Conservation (phyloP, 306 rosid genomes). For the Vigna mungo region DNA sequence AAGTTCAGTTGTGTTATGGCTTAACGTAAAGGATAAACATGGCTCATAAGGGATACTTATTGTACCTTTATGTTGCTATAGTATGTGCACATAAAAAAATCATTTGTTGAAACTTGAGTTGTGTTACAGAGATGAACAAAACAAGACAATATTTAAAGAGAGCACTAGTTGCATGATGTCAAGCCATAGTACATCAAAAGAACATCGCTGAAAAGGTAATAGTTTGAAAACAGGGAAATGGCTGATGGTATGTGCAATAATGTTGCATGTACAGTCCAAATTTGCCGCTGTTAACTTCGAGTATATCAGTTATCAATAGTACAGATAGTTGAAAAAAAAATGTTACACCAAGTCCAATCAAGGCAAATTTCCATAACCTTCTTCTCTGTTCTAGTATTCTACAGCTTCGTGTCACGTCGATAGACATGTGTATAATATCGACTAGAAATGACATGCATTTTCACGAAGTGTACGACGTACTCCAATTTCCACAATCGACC, state of each 20-base stretch:
- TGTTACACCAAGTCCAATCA: neutral
- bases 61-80: neutral
- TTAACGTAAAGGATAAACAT: neutral
- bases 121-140: neutral
- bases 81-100: neutral
- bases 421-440: neutral
- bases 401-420: neutral
- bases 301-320: neutral
- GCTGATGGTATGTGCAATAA: neutral
- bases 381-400: neutral
- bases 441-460: slow-evolving; percentile 6
- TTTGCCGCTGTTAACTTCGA: neutral
- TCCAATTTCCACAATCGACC: neutral
- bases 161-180: neutral
- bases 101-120: neutral
- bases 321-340: neutral
- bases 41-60: neutral
- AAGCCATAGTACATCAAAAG: neutral
- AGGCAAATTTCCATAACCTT: neutral
- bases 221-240: neutral
- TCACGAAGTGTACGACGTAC: neutral
- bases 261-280: neutral
- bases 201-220: neutral
- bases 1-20: too few species aligned
- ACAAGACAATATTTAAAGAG: neutral